Evolutionary conservation across 164 flowering plant genomes (phyloP).

Genomic region (Liquidambar formosana): DNA sequence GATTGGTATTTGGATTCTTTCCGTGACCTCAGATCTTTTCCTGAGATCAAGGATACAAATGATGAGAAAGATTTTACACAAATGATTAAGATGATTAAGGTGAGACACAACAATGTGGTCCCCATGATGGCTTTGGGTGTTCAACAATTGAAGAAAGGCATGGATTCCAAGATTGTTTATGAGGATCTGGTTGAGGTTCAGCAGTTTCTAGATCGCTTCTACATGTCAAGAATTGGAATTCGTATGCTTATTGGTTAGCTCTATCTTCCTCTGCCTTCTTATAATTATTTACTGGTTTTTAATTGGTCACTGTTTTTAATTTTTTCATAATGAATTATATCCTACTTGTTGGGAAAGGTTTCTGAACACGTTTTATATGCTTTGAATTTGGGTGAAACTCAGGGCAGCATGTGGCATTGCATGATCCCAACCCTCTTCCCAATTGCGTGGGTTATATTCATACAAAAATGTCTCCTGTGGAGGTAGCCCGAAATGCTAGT

Average conservation of each 20-base stretch:
- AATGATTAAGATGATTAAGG: constrained; percentile 92
- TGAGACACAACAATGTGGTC: constrained; percentile 93
- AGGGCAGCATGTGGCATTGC: constrained; percentile 99
- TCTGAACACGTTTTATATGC: background rate
- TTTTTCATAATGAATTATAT: background rate
- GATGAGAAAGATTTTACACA: constrained; percentile 85
- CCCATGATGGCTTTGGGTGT: constrained; percentile 98
- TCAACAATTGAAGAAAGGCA: constrained; percentile 84
- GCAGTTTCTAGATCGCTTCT: constrained; percentile 92
- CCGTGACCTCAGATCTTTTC: constrained; percentile 75
- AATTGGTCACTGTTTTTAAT: background rate
- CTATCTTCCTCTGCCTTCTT: constrained; percentile 6
- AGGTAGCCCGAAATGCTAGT: constrained; percentile 73
- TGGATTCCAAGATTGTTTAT: constrained; percentile 43
- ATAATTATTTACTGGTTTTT: background rate
- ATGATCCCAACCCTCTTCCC: constrained; percentile 82
- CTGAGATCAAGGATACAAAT: constrained; percentile 62
- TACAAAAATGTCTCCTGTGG: constrained; percentile 86
- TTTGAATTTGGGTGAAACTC: constrained; percentile 28
- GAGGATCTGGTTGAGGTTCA: constrained; percentile 75
- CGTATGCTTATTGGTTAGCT: constrained; percentile 93
- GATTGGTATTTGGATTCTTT: constrained; percentile 98
- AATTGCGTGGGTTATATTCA: constrained; percentile 80
- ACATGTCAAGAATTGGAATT: constrained; percentile 95
- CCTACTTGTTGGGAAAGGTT: background rate